Conservation (phyloP, 257 asterid species). For the Solanum medicagineum region DNA sequence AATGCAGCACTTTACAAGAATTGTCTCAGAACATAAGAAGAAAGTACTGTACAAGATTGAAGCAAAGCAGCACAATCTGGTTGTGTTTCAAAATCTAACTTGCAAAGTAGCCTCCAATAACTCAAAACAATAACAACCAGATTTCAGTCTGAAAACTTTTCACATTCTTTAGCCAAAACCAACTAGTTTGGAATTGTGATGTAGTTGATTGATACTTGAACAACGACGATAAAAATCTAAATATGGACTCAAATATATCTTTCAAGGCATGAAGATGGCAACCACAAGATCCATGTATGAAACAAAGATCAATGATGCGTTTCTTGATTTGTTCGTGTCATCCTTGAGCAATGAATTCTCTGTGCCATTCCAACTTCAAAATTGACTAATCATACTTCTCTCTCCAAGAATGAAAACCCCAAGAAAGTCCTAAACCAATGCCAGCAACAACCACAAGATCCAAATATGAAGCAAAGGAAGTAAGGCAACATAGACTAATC, state of each 20-base stretch:
- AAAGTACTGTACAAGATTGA: not conserved
- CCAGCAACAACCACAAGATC: conserved; percentile 42
- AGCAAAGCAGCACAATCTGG: not conserved
- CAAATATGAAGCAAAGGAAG: not conserved
- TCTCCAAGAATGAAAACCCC: conserved; percentile 45
- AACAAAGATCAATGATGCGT: not conserved
- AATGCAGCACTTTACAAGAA: not conserved
- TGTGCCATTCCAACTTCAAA: not conserved
- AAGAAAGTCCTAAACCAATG: conserved; percentile 49
- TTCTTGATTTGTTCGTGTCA: not conserved
- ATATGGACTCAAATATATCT: not conserved
- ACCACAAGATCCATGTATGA: not conserved
- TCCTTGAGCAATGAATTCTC: not conserved
- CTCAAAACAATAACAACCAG: not conserved
- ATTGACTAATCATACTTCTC: conserved; percentile 55
- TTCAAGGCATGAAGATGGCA: not conserved
- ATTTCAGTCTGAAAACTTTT: not conserved
- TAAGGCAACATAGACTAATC: not conserved
- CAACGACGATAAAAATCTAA: not conserved
- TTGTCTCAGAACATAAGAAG: not conserved
- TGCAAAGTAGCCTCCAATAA: not conserved
- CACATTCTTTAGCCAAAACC: not conserved
- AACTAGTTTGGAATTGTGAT: not conserved
- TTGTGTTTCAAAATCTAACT: not conserved
- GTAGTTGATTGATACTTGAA: not conserved